Conservation (phyloP, 345 rosid genomes). For the Salix suchowensis region DNA sequence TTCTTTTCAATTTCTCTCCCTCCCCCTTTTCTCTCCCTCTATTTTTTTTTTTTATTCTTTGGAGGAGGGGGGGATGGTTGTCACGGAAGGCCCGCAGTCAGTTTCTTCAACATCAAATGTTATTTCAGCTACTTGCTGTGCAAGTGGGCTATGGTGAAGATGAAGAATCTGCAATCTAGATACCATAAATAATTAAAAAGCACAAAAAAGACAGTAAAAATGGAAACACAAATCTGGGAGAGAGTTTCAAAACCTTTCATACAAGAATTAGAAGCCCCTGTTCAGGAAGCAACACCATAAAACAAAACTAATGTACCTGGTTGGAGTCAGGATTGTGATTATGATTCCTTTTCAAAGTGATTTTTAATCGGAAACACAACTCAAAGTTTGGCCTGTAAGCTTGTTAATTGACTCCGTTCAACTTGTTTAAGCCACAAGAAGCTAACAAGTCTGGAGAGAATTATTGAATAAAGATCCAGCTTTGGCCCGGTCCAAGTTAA, state of each 20-base stretch:
- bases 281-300: background rate
- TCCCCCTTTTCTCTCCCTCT: no score
- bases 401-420: background rate
- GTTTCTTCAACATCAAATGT: background rate
- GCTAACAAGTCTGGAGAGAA: background rate
- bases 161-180: constrained; percentile 61
- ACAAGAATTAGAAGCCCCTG: background rate
- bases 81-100: no score
- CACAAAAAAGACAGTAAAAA: background rate
- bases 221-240: background rate
- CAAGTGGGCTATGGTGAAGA: constrained; percentile 44
- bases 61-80: no score
- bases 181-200: background rate
- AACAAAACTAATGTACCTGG: background rate
- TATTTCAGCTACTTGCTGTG: constrained; percentile 38
- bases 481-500: background rate
- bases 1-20: no score
- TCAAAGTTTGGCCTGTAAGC: background rate
- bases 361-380: background rate
- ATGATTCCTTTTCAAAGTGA: no score
- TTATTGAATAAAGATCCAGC: background rate
- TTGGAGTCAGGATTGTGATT: background rate
- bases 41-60: no score
- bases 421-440: background rate
- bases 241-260: background rate